Evolutionary conservation across 257 asterid genomes (phyloP), one percentile per base, ranked within the genome.

Genomic region (Solanum raphanifolium): DNA sequence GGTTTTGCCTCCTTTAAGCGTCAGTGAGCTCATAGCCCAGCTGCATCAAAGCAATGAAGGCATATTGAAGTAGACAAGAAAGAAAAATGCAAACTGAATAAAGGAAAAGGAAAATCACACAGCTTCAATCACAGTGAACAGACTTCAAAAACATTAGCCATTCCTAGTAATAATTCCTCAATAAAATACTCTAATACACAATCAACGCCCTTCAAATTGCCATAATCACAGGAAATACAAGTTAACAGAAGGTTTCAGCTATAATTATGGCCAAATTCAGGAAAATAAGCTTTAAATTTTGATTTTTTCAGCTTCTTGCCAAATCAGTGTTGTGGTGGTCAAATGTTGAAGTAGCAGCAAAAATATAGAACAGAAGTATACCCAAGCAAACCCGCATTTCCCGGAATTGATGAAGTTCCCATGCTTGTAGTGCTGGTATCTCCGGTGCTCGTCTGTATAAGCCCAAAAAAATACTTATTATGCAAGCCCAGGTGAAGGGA

Each of bases 1-100:
- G 91, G 97, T 91, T 94, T 97, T 97, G 88, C 98, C 96, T 87
- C 98, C 98, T 94, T 94, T 97, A 73, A 92, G 85, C 43, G 98
- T 94, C 95, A 97, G 95, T 25, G 99, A 97, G 92, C 99, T 97
- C 99, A 97, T 97, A 43, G 98, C 99, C 99, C 99, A 97, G 92
- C 99, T 97, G 98, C 93, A 94, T 82, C 87, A 92, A 92, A 84
- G 83, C 43, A 82, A 23, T 58, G 52, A 52, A 83, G 25, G 55
- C 85, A 73, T 31, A 43, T 82, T 87, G 65, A 41, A 52, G 72
- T 72, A 68, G 29, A 84, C 83, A 85, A 21, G 69, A 46, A 38
- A 38, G 74, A 68, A 36, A 79, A 78, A 86, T 66, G 90, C 84
- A 71, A 78, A 41, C n/a, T 78, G 62, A 29, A 25, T 41, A 25